A percentile compares a stretch with the other conserved stretches of the same genome.
Evolutionary conservation across 805 yeast species (phyloP).

Genomic region (Suhomyces vadensis): DNA sequence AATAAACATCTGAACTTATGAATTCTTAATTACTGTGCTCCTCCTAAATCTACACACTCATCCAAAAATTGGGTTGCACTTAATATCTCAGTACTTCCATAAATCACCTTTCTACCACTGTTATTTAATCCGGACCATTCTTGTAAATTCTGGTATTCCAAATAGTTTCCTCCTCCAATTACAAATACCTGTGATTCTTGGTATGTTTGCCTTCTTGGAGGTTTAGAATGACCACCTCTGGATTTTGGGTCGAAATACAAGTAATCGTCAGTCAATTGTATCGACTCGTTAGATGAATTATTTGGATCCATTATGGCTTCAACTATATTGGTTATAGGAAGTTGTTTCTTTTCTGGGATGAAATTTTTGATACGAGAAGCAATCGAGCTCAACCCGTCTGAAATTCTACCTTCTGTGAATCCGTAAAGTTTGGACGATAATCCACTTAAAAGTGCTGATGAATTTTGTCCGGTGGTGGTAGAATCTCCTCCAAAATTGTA

Average conservation of each 20-base stretch:
- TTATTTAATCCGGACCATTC: slow-evolving; percentile 64
- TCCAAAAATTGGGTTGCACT: slow-evolving; percentile 69
- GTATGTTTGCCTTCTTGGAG: slow-evolving; percentile 81
- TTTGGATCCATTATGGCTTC: slow-evolving; percentile 89
- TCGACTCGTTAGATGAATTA: slow-evolving; percentile 59
- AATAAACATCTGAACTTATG: too few relatives aligned
- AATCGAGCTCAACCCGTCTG: slow-evolving; percentile 87
- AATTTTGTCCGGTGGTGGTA: slow-evolving; percentile 37
- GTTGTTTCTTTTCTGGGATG: slow-evolving; percentile 81
- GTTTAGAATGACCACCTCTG: slow-evolving; percentile 86
- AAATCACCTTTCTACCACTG: slow-evolving; percentile 58
- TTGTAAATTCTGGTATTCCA: slow-evolving; percentile 91
- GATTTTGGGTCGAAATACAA: slow-evolving; percentile 87
- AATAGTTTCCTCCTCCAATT: slow-evolving; percentile 95
- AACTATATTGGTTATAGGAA: slow-evolving; percentile 87
- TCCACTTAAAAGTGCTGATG: slow-evolving; percentile 66
- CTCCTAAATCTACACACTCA: slow-evolving; percentile 61
- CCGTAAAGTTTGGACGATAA: slow-evolving; percentile 77
- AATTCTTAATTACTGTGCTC: neutral
- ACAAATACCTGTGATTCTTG: slow-evolving; percentile 85
- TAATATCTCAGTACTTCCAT: slow-evolving; percentile 81
- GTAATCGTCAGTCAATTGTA: slow-evolving; percentile 82
- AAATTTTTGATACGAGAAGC: slow-evolving; percentile 85
- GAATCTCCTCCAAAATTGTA: slow-evolving; percentile 22
- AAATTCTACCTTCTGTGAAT: slow-evolving; percentile 75